A percentile compares a stretch with the other conserved stretches of the same genome.
These are phyloP conservation scores for Scheffersomyces lignicola DNA, from an alignment of 1,139 yeast species.

Conservation along the genomic window DNA sequence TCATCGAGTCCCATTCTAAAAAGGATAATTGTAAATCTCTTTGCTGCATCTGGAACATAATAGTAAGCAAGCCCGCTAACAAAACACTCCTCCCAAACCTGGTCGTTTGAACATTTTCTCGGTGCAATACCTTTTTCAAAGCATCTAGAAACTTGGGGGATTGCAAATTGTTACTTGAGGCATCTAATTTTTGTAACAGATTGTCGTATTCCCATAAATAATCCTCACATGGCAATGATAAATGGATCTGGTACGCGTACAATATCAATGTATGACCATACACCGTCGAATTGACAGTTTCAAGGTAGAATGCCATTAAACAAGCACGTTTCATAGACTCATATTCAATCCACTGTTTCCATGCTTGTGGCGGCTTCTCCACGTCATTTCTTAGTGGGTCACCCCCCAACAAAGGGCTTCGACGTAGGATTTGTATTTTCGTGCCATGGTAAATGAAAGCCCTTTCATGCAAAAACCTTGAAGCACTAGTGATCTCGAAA, in stretches of 20 bases:
- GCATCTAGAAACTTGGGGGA: constrained; percentile 49
- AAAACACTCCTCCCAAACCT: constrained; percentile 63
- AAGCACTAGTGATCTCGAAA: constrained; percentile 51
- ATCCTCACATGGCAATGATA: constrained; percentile 33
- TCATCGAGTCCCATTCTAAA: constrained; percentile 31
- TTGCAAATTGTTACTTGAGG: constrained; percentile 11
- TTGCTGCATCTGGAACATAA: constrained; percentile 73
- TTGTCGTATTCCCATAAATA: constrained; percentile 28
- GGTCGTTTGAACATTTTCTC: constrained; percentile 48
- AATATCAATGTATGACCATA: constrained; percentile 29
- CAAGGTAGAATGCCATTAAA: constrained; percentile 32
- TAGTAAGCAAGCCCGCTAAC: constrained; percentile 65
- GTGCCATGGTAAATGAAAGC: constrained; percentile 76
- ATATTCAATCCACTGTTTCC: constrained; percentile 34
- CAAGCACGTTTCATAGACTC: constrained; percentile 35
- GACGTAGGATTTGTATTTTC: constrained; percentile 63
- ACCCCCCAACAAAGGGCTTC: constrained; percentile 69
- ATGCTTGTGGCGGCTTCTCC: constrained; percentile 20
- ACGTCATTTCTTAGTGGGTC: constrained; percentile 42
- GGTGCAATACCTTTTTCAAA: constrained; percentile 54
- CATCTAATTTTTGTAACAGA: constrained; percentile 4
- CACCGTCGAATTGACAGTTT: constrained; percentile 33
- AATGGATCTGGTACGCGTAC: constrained; percentile 31
- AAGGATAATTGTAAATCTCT: constrained; percentile 53
- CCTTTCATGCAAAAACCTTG: constrained; percentile 61